Evolutionary conservation across 495 filamentous ascomycete species (phyloP).

Genomic region (Schizothecium vesticola): DNA sequence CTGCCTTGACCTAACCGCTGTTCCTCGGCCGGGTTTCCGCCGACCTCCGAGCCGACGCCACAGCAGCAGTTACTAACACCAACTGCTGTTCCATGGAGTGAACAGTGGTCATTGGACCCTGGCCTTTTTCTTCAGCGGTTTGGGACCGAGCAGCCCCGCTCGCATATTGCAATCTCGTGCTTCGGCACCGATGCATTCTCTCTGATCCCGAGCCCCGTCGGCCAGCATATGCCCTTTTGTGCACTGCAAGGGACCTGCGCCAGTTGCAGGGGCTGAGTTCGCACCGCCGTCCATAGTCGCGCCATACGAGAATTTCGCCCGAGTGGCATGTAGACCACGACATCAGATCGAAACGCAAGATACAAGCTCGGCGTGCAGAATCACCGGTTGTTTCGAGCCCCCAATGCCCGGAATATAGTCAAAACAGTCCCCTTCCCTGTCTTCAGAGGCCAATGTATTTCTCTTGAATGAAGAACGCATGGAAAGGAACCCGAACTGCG

Average conservation of each 20-base stretch:
- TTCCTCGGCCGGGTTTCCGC: neutral
- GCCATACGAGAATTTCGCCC: neutral
- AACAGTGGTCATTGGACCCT: neutral
- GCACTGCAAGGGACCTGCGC: neutral
- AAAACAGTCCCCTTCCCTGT: neutral
- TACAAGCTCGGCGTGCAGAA: too few relatives aligned
- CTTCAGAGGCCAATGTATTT: neutral
- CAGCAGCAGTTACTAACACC: neutral
- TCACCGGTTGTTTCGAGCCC: neutral
- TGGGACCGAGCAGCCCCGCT: too few relatives aligned
- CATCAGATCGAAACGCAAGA: neutral
- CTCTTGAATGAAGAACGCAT: neutral
- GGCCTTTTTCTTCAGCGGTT: too few relatives aligned
- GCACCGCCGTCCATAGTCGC: neutral
- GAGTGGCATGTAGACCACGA: neutral
- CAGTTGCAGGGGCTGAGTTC: neutral
- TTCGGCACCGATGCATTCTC: neutral
- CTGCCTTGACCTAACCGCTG: too few relatives aligned
- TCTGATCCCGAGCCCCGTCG: neutral
- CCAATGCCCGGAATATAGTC: neutral
- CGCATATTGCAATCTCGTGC: neutral
- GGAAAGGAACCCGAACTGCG: neutral
- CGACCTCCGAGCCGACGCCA: neutral
- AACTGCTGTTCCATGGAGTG: too few relatives aligned
- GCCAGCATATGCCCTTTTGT: neutral